A percentile compares a stretch with the other conserved stretches of the same genome.
Conservation (phyloP, 352 stramenopile species). For the Pythium myriotylum region DNA sequence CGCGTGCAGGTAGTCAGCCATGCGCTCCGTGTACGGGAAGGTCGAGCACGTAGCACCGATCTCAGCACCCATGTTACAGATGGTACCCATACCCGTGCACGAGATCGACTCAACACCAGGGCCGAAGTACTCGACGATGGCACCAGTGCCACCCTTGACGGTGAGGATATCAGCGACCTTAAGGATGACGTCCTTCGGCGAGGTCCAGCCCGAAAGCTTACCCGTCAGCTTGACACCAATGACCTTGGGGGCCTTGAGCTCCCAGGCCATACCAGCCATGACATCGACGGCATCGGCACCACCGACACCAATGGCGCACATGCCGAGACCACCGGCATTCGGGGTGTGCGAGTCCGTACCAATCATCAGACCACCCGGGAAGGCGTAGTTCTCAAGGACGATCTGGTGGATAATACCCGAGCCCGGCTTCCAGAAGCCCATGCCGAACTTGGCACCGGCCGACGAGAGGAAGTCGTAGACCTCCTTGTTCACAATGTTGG, state of each 20-base stretch:
- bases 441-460: constrained; percentile 92
- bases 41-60: constrained; percentile 94
- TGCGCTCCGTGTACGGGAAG: constrained; percentile 93
- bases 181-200: constrained; percentile 94
- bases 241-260: constrained; percentile 95
- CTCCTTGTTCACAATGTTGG: constrained; percentile 91
- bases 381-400: constrained; percentile 95
- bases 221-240: constrained; percentile 94
- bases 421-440: constrained; percentile 94
- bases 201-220: constrained; percentile 93
- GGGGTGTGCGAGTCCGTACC: constrained; percentile 94
- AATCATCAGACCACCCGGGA: constrained; percentile 94
- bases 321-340: constrained; percentile 92
- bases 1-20: constrained; percentile 91
- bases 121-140: constrained; percentile 94
- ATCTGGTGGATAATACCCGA: constrained; percentile 96
- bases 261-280: constrained; percentile 94
- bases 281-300: constrained; percentile 93
- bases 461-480: constrained; percentile 94
- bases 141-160: constrained; percentile 92
- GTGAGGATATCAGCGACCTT: constrained; percentile 94
- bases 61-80: constrained; percentile 96
- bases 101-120: constrained; percentile 93
- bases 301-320: constrained; percentile 93
- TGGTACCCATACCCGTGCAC: constrained; percentile 94